Percentiles rank a stretch among this genome's conserved stretches.
These are phyloP conservation scores for Ceratocystis alfenasii DNA, from an alignment of 2,329 filamentous ascomycete genomes.

Conservation along the genomic window DNA sequence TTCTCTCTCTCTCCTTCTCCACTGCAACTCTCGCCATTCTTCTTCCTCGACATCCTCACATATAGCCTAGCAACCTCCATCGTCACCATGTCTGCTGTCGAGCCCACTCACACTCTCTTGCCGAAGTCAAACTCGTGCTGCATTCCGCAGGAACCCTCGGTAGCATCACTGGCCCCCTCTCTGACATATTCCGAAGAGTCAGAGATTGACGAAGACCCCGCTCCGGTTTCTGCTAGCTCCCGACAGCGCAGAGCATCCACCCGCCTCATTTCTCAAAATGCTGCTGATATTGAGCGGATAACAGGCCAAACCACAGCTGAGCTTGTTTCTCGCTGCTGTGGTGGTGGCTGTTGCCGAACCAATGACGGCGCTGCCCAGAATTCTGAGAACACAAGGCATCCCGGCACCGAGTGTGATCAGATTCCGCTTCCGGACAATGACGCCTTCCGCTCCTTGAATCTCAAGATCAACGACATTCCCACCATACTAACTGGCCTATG, in stretches of 20 bases:
- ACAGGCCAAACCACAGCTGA: constrained; percentile 52
- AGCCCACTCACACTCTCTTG: constrained; percentile 29
- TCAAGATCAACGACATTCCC: constrained; percentile 65
- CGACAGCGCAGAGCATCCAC: constrained; percentile 56
- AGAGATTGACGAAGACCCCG: constrained; percentile 44
- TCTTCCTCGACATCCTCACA: neutral
- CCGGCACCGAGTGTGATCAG: constrained; percentile 34
- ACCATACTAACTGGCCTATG: constrained; percentile 59
- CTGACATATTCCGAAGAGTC: constrained; percentile 53
- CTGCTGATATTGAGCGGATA: constrained; percentile 49
- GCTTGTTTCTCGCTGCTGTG: constrained; percentile 51
- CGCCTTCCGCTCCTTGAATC: constrained; percentile 66
- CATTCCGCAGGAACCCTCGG: constrained; percentile 32
- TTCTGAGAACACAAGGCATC: constrained; percentile 28
- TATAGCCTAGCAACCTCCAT: neutral
- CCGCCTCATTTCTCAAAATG: constrained; percentile 51
- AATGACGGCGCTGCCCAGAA: constrained; percentile 35
- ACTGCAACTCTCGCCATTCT: neutral
- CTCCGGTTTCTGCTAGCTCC: constrained; percentile 31
- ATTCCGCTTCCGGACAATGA: constrained; percentile 61
- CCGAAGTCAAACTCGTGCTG: constrained; percentile 29
- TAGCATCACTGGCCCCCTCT: constrained; percentile 46
- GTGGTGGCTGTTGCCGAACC: constrained; percentile 51
- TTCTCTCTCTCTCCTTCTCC: neutral
- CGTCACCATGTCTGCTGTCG: constrained; percentile 24